phyloP scores from a whole-genome alignment of 2,329 filamentous ascomycete genomes.

The Botrytis fabae region DNA sequence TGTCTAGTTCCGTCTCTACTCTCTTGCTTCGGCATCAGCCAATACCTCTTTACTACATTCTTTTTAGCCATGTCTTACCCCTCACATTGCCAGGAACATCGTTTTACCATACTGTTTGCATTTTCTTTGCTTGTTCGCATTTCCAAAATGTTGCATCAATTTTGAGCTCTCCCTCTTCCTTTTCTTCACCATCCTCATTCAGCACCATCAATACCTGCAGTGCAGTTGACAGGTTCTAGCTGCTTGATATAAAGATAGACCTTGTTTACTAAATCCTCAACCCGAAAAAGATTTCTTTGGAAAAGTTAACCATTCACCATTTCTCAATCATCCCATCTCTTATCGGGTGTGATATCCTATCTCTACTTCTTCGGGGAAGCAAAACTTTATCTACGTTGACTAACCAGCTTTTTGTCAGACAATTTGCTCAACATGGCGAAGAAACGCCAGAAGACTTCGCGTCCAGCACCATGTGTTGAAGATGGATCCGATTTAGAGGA shows the following conservation, averaged over 20 bases:
- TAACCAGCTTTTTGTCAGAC: background rate
- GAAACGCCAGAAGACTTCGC: background rate
- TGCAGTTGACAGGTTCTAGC: background rate
- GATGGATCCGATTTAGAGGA: background rate
- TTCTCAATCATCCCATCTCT: background rate
- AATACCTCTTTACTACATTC: background rate
- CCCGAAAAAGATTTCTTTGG: background rate
- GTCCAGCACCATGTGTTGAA: background rate
- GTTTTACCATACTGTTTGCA: background rate
- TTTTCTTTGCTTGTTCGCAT: background rate
- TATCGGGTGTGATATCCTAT: background rate
- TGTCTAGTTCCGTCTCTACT: background rate
- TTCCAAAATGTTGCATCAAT: background rate
- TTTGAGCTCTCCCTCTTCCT: background rate
- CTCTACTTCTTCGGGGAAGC: background rate
- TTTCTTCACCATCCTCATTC: background rate
- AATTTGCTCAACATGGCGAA: background rate
- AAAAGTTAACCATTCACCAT: background rate
- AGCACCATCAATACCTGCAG: background rate
- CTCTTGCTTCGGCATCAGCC: conserved; percentile 5
- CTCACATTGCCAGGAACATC: background rate
- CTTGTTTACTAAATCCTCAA: background rate
- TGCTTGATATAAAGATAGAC: background rate
- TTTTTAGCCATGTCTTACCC: background rate
- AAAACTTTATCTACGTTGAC: background rate